A percentile compares a stretch with the other conserved stretches of the same genome.
phyloP scores from a whole-genome alignment of 148 eudicot genomes.

The Diospyros lotus region DNA sequence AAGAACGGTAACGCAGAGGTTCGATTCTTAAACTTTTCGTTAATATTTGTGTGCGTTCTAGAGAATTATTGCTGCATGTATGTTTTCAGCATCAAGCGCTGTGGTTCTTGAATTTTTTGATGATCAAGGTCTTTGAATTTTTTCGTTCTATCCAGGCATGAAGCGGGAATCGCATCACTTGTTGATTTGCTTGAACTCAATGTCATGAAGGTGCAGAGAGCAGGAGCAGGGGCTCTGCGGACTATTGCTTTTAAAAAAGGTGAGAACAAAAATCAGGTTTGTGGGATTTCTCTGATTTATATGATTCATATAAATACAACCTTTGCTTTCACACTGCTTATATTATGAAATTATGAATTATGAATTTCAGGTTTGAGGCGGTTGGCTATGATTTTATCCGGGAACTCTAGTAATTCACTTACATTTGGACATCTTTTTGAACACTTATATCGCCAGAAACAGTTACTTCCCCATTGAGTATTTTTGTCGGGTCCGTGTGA shows the following conservation, averaged over 20 bases:
- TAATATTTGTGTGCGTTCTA: no score
- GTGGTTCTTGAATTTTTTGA: no score
- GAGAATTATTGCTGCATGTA: no score
- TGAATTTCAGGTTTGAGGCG: conserved; percentile 84
- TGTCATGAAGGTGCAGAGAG: conserved; percentile 79
- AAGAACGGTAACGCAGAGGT: no score
- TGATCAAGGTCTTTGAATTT: conserved; percentile 8
- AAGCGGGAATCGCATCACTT: conserved; percentile 91
- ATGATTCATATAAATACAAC: neutral
- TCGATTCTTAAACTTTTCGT: no score
- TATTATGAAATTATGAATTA: conserved; percentile 9
- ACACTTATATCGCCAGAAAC: conserved; percentile 2
- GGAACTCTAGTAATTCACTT: neutral
- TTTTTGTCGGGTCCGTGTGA: conserved; percentile 71
- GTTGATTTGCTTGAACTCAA: conserved; percentile 65
- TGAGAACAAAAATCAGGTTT: conserved; percentile 84
- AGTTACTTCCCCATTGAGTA: conserved; percentile 6
- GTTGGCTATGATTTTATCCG: conserved; percentile 30
- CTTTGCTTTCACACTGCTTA: neutral
- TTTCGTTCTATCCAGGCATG: conserved; percentile 34
- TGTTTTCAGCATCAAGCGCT: no score
- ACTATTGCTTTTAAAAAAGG: conserved; percentile 91
- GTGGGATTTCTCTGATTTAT: neutral
- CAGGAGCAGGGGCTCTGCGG: conserved; percentile 85
- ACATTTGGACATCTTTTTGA: neutral